A percentile compares a stretch with the other conserved stretches of the same genome.
Conservation (phyloP, 768 basidiomycete genomes). For the Pleurotus pulmonarius region DNA sequence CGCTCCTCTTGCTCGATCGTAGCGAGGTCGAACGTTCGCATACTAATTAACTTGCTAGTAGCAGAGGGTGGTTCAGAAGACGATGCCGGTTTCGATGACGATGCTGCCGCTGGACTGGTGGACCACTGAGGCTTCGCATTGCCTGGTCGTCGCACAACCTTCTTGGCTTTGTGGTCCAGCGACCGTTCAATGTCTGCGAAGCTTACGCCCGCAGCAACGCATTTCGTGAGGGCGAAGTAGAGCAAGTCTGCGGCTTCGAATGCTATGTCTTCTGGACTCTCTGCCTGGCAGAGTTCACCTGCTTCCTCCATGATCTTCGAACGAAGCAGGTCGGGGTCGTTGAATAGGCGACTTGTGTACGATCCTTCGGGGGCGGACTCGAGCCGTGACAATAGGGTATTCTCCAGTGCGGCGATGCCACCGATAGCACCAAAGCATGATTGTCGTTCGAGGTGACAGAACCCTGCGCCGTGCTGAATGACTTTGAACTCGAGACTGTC, state of each 20-base stretch:
- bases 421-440: slow-evolving; percentile 85
- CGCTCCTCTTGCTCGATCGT: slow-evolving; percentile 47
- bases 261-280: slow-evolving; percentile 76
- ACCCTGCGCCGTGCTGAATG: slow-evolving; percentile 84
- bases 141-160: slow-evolving; percentile 82
- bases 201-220: slow-evolving; percentile 77
- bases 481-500: slow-evolving; percentile 92
- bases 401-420: slow-evolving; percentile 83
- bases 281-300: slow-evolving; percentile 87
- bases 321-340: slow-evolving; percentile 72
- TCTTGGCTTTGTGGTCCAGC: slow-evolving; percentile 81
- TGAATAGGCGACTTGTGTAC: slow-evolving; percentile 86
- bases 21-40: slow-evolving; percentile 70
- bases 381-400: slow-evolving; percentile 68
- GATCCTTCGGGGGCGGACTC: slow-evolving; percentile 82
- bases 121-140: slow-evolving; percentile 88
- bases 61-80: slow-evolving; percentile 15
- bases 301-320: slow-evolving; percentile 99
- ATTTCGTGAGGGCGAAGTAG: slow-evolving; percentile 88
- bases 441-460: slow-evolving; percentile 85
- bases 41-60: slow-evolving; percentile 54
- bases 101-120: slow-evolving; percentile 22
- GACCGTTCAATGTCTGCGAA: slow-evolving; percentile 81
- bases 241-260: slow-evolving; percentile 95
- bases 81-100: slow-evolving; percentile 23